Base-by-base conservation (phyloP, 192 early-diverging fungal genomes). In the Kappamyces sp. region DNA sequence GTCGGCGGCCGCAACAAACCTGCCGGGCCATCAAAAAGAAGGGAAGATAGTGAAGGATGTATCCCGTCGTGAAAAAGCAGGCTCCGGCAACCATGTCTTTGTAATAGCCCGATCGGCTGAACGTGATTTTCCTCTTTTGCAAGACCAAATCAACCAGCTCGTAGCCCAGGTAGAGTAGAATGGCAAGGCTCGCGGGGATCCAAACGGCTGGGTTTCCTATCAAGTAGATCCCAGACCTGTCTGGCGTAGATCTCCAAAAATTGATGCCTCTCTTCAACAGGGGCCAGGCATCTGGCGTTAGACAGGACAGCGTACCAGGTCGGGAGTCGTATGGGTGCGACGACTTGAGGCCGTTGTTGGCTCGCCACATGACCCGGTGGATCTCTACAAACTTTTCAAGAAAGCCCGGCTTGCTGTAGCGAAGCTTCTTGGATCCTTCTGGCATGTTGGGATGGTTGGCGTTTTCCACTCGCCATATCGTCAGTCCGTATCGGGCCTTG, bases 1-100 rank as follows among this genome's bases (percentile, higher is more conserved):
- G 12, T 0, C 14, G 11, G 48, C 7, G 2, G 38, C 48, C 14
- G 34, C 45, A 12, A 39, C 15, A 42, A 41, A 78, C 68, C 67
- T 92, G 89, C 34, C 91, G 91, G 15, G 72, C 74, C 91, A 96
- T 92, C 12, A 91, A 62, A 71, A 88, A 91, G 69, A 96, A 96
- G 12, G 91, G 89, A 6, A 89, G 38, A 65, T 88, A 94, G 71
- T 96, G 93, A 41, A 88, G 69, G 14, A 67, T 61, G 91, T 91
- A 98, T 8, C 83, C 90, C 8, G 82, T 45, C 30, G 84, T 75
- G 42, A 87, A 76, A 55, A 93, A 85, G 11, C 57, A 30, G 39
- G 52, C 54, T 7, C 68, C 61, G 6, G 41, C 33, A 45, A 33
- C 39, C 22, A 35, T 35, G 33, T 57, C 31, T 51, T 55, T 37